Conservation (phyloP, 2,329 filamentous ascomycete genomes). For the Penicillium sp. region DNA sequence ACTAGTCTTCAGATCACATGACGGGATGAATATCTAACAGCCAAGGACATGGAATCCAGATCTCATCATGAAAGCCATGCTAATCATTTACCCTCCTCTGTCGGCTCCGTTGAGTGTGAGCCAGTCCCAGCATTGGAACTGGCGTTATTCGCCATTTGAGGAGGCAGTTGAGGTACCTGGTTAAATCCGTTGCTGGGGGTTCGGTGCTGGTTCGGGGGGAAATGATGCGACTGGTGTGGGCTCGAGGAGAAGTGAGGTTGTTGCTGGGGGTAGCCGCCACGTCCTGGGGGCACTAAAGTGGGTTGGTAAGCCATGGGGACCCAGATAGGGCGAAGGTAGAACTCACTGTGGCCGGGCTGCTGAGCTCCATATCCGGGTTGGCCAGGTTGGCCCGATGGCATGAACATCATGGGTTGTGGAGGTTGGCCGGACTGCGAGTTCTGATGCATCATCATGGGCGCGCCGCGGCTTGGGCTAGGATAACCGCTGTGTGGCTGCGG, state of each 20-base stretch:
- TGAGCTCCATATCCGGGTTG: constrained; percentile 74
- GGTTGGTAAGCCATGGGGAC: constrained; percentile 43
- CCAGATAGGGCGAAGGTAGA: constrained; percentile 17
- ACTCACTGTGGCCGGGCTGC: constrained; percentile 76
- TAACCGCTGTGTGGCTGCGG: constrained; percentile 70
- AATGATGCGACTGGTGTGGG: constrained; percentile 67
- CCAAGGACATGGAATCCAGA: constrained; percentile 1
- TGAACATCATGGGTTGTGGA: constrained; percentile 68
- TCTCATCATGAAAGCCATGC: constrained; percentile 10
- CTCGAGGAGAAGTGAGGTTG: constrained; percentile 68
- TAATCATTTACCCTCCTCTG: constrained; percentile 56
- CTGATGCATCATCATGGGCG: constrained; percentile 93
- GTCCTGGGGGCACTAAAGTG: constrained; percentile 61
- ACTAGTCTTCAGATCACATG: constrained; percentile 6
- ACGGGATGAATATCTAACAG: not conserved
- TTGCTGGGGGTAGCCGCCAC: constrained; percentile 63
- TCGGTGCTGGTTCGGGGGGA: constrained; percentile 62
- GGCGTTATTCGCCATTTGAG: constrained; percentile 48
- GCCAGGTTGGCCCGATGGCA: constrained; percentile 67
- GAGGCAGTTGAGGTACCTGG: constrained; percentile 50
- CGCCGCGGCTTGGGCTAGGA: constrained; percentile 83
- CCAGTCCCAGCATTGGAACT: constrained; percentile 35
- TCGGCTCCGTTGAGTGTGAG: constrained; percentile 46
- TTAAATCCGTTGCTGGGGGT: constrained; percentile 60
- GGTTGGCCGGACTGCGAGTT: constrained; percentile 88